Evolutionary conservation across 2,329 filamentous ascomycete species (phyloP).

Genomic region (Neofusicoccum sp.): DNA sequence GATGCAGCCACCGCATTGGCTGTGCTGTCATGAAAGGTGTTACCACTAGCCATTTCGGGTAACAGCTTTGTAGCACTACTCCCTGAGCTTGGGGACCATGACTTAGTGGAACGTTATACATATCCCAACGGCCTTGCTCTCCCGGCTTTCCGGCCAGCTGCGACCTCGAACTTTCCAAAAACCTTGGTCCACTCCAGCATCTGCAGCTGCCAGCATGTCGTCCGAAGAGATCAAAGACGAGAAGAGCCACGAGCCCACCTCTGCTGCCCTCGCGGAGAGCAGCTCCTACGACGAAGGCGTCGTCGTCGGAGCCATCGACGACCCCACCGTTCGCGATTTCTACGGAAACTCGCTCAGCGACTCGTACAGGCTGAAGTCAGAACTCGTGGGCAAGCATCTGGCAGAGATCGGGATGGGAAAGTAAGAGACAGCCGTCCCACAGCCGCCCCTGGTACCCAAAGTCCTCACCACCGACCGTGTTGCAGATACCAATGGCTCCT

Average conservation of each 20-base stretch:
- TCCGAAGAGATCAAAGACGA: conserved; percentile 11
- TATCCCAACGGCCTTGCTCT: background rate
- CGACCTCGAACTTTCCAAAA: no score
- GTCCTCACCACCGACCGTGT: background rate
- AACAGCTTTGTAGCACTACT: background rate
- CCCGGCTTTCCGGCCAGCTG: no score
- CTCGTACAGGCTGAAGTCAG: conserved; percentile 33
- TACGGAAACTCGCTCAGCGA: conserved; percentile 38
- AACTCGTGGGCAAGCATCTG: conserved; percentile 23
- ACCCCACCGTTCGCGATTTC: conserved; percentile 35
- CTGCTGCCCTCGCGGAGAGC: background rate
- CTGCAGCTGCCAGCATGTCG: background rate
- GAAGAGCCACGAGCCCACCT: background rate
- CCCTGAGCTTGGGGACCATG: background rate
- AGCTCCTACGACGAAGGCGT: conserved; percentile 3
- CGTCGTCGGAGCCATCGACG: conserved; percentile 23
- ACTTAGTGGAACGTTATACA: background rate
- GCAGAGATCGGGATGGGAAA: conserved; percentile 20
- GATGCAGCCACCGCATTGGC: background rate
- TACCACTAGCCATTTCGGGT: background rate
- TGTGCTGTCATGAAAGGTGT: background rate
- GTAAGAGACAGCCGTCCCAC: background rate
- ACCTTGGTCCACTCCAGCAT: background rate
- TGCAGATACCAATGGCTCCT: conserved; percentile 54
- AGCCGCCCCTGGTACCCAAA: background rate